Conservation (phyloP, 257 asterid genomes). For the Hygrophila difformis region DNA sequence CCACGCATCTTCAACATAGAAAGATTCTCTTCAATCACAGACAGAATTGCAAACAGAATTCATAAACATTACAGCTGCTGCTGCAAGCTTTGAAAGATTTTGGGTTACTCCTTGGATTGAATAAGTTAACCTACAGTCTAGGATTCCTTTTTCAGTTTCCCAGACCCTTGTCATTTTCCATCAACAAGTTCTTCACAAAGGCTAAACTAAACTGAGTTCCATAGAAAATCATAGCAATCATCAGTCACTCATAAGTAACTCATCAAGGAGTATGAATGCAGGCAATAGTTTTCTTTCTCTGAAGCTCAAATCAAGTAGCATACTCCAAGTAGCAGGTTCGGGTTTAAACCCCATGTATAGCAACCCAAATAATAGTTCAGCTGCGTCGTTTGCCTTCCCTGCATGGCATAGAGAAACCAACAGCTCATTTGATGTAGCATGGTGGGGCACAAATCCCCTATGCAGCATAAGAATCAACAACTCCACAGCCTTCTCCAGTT, state of each 20-base stretch:
- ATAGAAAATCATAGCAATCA: background rate
- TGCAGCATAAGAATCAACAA: slow-evolving; percentile 60
- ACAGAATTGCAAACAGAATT: too few species aligned
- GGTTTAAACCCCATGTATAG: slow-evolving; percentile 61
- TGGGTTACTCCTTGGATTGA: too few species aligned
- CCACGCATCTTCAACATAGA: too few species aligned
- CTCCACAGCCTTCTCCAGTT: slow-evolving; percentile 47
- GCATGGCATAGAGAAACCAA: slow-evolving; percentile 56
- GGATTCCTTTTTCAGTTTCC: too few species aligned
- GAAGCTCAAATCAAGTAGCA: slow-evolving; percentile 46
- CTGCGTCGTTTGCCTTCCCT: slow-evolving; percentile 66
- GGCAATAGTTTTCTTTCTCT: slow-evolving; percentile 83
- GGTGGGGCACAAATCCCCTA: slow-evolving; percentile 77
- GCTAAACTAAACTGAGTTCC: background rate
- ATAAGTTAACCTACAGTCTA: too few species aligned
- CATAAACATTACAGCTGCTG: too few species aligned
- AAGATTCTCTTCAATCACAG: too few species aligned
- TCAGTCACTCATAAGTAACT: slow-evolving; percentile 22
- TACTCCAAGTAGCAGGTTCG: slow-evolving; percentile 56
- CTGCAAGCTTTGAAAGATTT: too few species aligned
- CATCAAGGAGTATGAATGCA: slow-evolving; percentile 58
- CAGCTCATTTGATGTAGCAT: slow-evolving; percentile 77
- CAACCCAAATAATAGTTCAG: slow-evolving; percentile 39
- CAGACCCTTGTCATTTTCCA: too few species aligned
- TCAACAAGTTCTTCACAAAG: too few species aligned